These are phyloP conservation scores for Breynia disticha DNA, from an alignment of 441 rosid genomes.

Conservation along the genomic window DNA sequence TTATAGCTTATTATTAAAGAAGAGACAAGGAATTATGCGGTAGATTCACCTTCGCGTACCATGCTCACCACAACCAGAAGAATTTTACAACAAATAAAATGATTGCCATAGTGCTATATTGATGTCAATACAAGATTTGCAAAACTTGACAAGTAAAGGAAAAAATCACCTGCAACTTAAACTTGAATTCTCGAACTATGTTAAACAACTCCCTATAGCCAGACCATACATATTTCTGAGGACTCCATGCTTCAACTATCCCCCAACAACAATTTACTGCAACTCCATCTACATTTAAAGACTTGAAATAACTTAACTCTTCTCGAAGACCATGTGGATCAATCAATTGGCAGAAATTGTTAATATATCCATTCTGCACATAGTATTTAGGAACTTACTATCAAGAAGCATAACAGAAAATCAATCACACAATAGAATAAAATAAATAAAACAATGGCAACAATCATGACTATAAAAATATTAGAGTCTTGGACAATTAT, in stretches of 20 bases:
- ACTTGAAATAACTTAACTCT: constrained; percentile 68
- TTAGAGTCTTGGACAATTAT: neutral
- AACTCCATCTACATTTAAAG: constrained; percentile 70
- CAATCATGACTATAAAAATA: neutral
- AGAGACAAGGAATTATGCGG: neutral
- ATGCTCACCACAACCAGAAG: neutral
- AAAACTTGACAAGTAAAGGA: neutral
- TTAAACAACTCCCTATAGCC: constrained; percentile 80
- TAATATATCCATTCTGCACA: constrained; percentile 72
- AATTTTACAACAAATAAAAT: neutral
- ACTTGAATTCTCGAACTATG: constrained; percentile 67
- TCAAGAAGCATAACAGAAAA: neutral
- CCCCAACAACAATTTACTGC: constrained; percentile 99
- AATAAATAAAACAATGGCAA: neutral
- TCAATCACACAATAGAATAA: neutral
- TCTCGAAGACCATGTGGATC: constrained; percentile 75
- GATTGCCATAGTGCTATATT: neutral
- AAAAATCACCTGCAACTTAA: constrained; percentile 71
- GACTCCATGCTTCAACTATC: constrained; percentile 86
- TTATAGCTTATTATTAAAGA: neutral
- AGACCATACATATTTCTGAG: constrained; percentile 89
- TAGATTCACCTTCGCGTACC: neutral
- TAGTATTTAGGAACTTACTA: constrained; percentile 10
- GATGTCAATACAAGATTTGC: neutral
- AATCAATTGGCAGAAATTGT: constrained; percentile 77